Evolutionary conservation across 345 rosid genomes (phyloP).

Genomic region (Turritis glabra): DNA sequence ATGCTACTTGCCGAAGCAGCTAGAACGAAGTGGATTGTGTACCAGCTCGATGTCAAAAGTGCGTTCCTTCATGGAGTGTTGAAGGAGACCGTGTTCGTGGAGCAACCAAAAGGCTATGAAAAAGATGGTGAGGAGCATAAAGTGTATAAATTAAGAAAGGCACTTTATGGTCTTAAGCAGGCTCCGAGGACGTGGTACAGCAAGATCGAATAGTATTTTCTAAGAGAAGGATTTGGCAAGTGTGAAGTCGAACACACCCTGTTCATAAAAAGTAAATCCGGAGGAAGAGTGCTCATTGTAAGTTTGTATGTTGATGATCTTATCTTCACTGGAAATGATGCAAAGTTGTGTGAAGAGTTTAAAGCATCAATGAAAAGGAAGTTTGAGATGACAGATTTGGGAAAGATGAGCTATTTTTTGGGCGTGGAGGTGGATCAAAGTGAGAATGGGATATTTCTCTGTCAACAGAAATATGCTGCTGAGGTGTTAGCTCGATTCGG

Average conservation of each 20-base stretch:
- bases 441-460: neutral
- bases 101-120: neutral
- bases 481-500: neutral
- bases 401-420: neutral
- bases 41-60: neutral
- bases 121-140: neutral
- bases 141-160: neutral
- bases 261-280: neutral
- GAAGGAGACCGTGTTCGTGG: neutral
- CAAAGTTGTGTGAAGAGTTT: neutral
- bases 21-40: neutral
- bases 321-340: neutral
- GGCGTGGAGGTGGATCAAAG: neutral
- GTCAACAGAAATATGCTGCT: neutral
- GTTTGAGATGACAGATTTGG: slow-evolving; percentile 10
- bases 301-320: neutral
- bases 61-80: neutral
- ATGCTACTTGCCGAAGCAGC: neutral
- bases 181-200: neutral
- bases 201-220: neutral
- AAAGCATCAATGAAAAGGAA: neutral
- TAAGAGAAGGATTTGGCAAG: neutral
- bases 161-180: neutral
- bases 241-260: neutral
- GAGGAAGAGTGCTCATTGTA: neutral